phyloP scores from a whole-genome alignment of 2,329 filamentous ascomycete genomes.

The Penicillium sclerotigenum region DNA sequence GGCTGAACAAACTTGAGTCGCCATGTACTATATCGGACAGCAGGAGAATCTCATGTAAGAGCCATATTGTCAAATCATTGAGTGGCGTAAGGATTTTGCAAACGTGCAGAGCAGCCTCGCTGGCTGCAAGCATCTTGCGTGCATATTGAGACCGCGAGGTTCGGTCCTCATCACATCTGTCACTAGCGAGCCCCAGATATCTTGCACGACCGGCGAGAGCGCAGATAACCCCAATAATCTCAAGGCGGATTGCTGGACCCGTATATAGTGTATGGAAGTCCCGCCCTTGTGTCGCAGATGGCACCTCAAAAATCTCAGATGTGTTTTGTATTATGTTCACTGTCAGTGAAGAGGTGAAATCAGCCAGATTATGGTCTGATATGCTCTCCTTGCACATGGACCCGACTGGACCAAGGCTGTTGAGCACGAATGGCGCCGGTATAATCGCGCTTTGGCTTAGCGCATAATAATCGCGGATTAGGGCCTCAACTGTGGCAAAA shows the following conservation, averaged over 20 bases:
- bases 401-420: conserved; percentile 27
- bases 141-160: conserved; percentile 19
- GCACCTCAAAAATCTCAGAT: conserved; percentile 19
- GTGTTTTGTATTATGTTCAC: conserved; percentile 30
- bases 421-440: conserved; percentile 35
- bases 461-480: conserved; percentile 23
- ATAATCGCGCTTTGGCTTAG: conserved; percentile 35
- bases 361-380: conserved; percentile 9
- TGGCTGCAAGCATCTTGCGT: conserved; percentile 30
- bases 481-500: conserved; percentile 14
- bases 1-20: conserved; percentile 33
- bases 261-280: conserved; percentile 41
- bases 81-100: conserved; percentile 38
- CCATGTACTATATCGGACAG: conserved; percentile 38
- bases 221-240: conserved; percentile 39
- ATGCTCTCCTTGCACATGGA: conserved; percentile 13
- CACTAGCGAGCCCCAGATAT: conserved; percentile 21
- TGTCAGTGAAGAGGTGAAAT: conserved; percentile 7
- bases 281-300: conserved; percentile 24
- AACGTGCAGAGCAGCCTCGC: conserved; percentile 38
- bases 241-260: conserved; percentile 37
- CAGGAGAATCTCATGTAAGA: conserved; percentile 35
- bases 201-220: conserved; percentile 36
- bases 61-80: conserved; percentile 38
- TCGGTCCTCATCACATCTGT: conserved; percentile 8